Evolutionary conservation across 257 asterid species (phyloP).

Genomic region (Apocynum venetum): DNA sequence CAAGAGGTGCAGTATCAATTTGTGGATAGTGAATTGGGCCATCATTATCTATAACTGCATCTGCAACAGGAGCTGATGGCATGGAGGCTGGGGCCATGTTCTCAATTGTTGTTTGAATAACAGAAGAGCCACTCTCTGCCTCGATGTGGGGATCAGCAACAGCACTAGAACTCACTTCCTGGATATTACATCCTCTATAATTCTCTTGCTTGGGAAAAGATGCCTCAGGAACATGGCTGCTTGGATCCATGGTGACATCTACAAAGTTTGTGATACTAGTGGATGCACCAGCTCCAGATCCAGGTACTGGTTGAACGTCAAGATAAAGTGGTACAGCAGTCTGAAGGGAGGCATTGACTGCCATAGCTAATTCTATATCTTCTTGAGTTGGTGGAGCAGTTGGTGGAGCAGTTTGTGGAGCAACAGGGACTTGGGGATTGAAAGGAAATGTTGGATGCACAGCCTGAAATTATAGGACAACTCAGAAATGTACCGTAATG

Average conservation of each 20-base stretch:
- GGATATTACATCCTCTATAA: conserved; percentile 28
- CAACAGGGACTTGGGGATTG: conserved; percentile 35
- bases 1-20: conserved; percentile 46
- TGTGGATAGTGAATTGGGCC: conserved; percentile 79
- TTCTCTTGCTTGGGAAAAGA: conserved; percentile 28
- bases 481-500: not conserved
- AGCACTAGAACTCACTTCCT: conserved; percentile 29
- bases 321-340: conserved; percentile 27
- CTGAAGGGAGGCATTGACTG: conserved; percentile 68
- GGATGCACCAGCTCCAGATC: conserved; percentile 38
- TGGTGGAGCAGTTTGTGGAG: conserved; percentile 54
- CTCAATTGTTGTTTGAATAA: conserved; percentile 23
- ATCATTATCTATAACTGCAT: conserved; percentile 32
- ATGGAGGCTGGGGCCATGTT: conserved; percentile 26
- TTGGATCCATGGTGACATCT: conserved; percentile 21
- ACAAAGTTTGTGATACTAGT: conserved; percentile 27
- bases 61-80: conserved; percentile 62
- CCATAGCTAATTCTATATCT: conserved; percentile 56
- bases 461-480: conserved; percentile 39
- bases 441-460: conserved; percentile 50
- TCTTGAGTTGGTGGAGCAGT: conserved; percentile 53
- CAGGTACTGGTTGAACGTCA: conserved; percentile 31
- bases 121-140: conserved; percentile 19
- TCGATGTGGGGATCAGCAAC: conserved; percentile 26
- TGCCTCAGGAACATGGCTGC: conserved; percentile 23